Base-by-base conservation (phyloP, 192 early-diverging fungal genomes). In the Backusella psychrophila region DNA sequence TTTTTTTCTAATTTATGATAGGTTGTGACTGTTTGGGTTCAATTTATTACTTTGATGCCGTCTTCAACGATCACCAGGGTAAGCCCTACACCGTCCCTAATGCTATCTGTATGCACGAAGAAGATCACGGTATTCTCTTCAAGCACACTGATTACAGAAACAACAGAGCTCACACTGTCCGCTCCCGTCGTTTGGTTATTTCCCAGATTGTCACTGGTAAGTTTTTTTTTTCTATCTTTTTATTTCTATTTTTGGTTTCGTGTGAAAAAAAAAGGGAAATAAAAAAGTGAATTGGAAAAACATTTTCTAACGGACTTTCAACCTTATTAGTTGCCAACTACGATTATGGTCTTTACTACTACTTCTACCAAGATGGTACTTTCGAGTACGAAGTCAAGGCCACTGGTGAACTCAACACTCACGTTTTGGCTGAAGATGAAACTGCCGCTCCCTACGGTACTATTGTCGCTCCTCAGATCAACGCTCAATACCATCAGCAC, bases 121-220 rank as follows among this genome's bases (percentile, higher is more conserved):
- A 83, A 69, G 82, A 83, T 36, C 72, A 77, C 35, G 82, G 82
- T 71, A 69, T 83, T 26, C 69, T 83, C 7, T 77, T 79, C 65
- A 83, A 83, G 75, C 82, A 83, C 72, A 83, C 82, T 42, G 82
- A 83, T 42, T 83, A 83, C 72, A 71, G 82, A 12, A 83, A 74
- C 38, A 69, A 69, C 35, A 75, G 78, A 72, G 78, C 82, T 34
- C 78, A 83, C 39, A 75, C 78, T 67, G 75, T 83, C 23, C 78
- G 82, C 71, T 75, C 75, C 26, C 71, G 82, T 19, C 78, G 82
- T 66, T 52, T 83, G 21, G 82, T 83, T 21, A 77, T 83, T 38
- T 77, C 75, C 29, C 82, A 83, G 11, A 83, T 83, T 66, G 82
- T 83, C 49, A 83, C 82, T 39, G 82, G 77, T 79, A 72, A 66